Conservation (phyloP, 2,329 filamentous ascomycete genomes). For the Aspergillus fischeri region DNA sequence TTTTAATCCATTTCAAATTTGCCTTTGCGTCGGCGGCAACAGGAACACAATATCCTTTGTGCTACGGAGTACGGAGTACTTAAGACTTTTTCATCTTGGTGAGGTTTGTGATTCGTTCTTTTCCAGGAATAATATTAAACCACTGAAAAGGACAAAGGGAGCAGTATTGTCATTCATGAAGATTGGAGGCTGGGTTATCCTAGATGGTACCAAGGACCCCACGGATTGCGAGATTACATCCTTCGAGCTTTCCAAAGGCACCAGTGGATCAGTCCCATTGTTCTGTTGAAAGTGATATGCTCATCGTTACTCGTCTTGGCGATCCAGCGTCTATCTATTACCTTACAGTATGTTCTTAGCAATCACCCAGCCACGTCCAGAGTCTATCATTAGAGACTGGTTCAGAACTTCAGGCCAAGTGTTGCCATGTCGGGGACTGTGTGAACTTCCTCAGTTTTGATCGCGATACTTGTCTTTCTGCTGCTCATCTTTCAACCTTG, state of each 20-base stretch:
- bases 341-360: neutral
- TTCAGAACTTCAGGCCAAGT: neutral
- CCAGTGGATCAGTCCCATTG: neutral
- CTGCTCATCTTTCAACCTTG: neutral
- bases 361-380: neutral
- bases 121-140: neutral
- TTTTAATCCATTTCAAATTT: neutral
- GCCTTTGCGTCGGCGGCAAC: neutral
- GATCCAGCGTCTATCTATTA: neutral
- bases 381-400: neutral
- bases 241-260: conserved; percentile 1
- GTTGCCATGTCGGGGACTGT: neutral
- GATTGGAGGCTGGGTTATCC: neutral
- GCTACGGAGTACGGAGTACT: neutral
- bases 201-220: neutral
- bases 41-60: neutral
- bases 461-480: neutral
- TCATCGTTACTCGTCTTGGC: neutral
- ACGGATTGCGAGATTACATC: conserved; percentile 5
- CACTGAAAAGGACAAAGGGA: neutral
- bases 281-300: neutral
- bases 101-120: neutral
- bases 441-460: neutral
- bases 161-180: neutral
- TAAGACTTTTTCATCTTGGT: neutral